Evolutionary conservation across 345 rosid species (phyloP), one percentile per base, ranked within the genome.

Genomic region (Odontarrhena argentea): DNA sequence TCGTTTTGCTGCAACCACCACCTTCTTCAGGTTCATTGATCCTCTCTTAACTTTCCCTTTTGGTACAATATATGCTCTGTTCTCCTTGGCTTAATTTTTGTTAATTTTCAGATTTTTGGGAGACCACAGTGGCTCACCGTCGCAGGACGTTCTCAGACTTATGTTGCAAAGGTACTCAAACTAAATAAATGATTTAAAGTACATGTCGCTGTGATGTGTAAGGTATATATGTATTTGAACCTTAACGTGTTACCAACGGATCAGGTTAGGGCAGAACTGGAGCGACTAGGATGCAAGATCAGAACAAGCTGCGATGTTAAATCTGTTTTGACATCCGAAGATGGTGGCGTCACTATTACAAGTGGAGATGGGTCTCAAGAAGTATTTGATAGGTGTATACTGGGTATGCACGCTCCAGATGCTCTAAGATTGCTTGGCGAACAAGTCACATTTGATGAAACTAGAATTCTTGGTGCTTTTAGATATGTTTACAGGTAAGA

Each of bases 61-160:
- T 54, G 8, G 5, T 4, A 30, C 22, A 32, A 14, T 10, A 14
- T 10, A 30, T 7, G 2, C 26, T 49, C 11, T 2, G 8, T 15
- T 1, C 4, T 13, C 8, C 52, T 41, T 53, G 9, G 12, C 36
- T 30, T 14, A 0, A 14, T 18, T 54, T 71, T 43, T n/a, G 36
- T 40, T 28, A 28, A 1, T 43, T 0, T 73, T 55, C 78, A 90
- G 97, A 61, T 87, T 60, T 78, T 83, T 73, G 91, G 86, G 38
- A 82, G 86, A 8, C 97, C 96, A 40, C 95, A 85, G 45, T 91
- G 89, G 91, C 84, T 91, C 6, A 87, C 91, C 13, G 88, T 90
- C 35, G 75, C 63, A 36, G 6, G 79, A 59, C 80, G 86, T 52
- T 90, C 97, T 0, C 87, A 78, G 58, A 34, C 66, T 40, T 91